Percentiles rank a stretch among this genome's conserved stretches.
phyloP scores from a whole-genome alignment of 306 rosid genomes.

The Heteromeles arbutifolia region DNA sequence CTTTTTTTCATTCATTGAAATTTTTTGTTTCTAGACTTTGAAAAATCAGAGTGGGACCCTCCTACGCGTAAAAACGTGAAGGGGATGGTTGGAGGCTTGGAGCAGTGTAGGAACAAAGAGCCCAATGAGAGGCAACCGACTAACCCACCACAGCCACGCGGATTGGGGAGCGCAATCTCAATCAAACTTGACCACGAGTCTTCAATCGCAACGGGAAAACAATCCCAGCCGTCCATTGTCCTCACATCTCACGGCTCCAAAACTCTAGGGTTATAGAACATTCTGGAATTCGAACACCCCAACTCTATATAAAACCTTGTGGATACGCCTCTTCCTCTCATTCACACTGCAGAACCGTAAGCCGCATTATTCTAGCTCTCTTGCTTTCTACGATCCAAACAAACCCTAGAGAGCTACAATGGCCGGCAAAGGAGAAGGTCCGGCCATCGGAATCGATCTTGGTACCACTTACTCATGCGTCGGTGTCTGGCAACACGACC shows the following conservation, averaged over 20 bases:
- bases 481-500: constrained; percentile 64
- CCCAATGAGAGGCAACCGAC: not conserved
- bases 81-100: not conserved
- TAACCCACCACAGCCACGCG: not conserved
- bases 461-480: constrained; percentile 67
- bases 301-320: constrained; percentile 27
- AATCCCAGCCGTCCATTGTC: not conserved
- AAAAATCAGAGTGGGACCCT: not conserved
- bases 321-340: rapidly evolving
- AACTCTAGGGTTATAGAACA: constrained; percentile 23
- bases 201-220: not conserved
- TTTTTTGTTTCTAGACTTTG: too few species aligned
- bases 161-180: not conserved
- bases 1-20: too few species aligned
- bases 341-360: not conserved
- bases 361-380: not conserved
- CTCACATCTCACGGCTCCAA: constrained; percentile 5
- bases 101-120: not conserved
- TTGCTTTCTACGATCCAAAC: not conserved
- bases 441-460: constrained; percentile 69
- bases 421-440: constrained; percentile 71
- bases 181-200: not conserved
- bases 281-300: constrained; percentile 38
- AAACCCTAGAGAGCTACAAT: constrained; percentile 4
- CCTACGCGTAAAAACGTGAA: not conserved